phyloP scores from a whole-genome alignment of 2,329 filamentous ascomycete species.

The Ophiostoma novo-ulmi region DNA sequence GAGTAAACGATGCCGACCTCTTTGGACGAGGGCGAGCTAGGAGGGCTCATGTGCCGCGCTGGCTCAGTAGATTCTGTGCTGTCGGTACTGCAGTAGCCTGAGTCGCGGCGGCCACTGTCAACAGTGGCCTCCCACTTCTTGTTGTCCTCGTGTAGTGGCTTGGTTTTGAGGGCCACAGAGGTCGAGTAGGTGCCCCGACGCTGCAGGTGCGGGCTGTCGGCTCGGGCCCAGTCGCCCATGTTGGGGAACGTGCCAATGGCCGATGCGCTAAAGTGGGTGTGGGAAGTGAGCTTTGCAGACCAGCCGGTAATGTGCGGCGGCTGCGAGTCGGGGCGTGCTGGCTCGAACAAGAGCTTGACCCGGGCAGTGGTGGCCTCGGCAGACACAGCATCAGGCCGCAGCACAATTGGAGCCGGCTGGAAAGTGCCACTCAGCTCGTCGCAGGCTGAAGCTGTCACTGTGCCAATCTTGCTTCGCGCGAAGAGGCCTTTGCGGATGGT shows the following conservation, averaged over 20 bases:
- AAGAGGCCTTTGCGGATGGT: constrained; percentile 50
- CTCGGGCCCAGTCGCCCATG: constrained; percentile 41
- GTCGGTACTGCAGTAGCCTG: constrained; percentile 44
- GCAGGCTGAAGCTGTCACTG: constrained; percentile 41
- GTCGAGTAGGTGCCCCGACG: constrained; percentile 45
- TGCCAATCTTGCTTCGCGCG: constrained; percentile 45
- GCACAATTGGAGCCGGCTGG: constrained; percentile 46
- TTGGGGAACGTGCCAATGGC: constrained; percentile 47
- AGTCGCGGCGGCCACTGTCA: constrained; percentile 42
- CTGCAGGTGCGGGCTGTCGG: constrained; percentile 35
- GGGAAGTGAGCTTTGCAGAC: constrained; percentile 47
- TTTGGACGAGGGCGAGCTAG: background rate
- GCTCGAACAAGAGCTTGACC: constrained; percentile 46
- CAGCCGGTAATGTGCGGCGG: constrained; percentile 48
- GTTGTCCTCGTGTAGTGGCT: constrained; percentile 32
- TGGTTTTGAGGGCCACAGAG: constrained; percentile 40
- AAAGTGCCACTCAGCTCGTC: constrained; percentile 30
- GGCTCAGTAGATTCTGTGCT: constrained; percentile 26
- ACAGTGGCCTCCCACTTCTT: constrained; percentile 40
- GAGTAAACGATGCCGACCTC: constrained; percentile 37
- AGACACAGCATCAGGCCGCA: constrained; percentile 46
- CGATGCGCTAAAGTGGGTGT: constrained; percentile 48
- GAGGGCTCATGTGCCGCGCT: background rate
- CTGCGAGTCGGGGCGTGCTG: constrained; percentile 39
- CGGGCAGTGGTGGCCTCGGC: constrained; percentile 41